These are phyloP conservation scores for Postia placenta DNA, from an alignment of 768 basidiomycete genomes.

Conservation along the genomic window DNA sequence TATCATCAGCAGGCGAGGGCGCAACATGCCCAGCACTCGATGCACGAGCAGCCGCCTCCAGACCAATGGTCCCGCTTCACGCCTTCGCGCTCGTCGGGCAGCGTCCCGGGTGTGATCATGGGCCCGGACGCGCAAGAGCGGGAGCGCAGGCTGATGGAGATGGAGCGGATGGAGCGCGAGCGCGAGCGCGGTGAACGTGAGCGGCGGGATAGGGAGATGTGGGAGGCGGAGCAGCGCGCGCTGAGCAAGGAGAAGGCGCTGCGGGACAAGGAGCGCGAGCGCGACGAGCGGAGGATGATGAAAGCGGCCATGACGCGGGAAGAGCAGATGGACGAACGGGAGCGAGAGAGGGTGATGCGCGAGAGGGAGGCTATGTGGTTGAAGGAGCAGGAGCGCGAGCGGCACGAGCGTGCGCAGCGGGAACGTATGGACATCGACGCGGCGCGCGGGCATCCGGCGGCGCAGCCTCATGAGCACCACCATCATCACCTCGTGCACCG, in stretches of 20 bases:
- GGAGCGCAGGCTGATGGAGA: slow-evolving; percentile 11
- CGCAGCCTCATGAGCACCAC: slow-evolving; percentile 17
- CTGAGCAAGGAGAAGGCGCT: background rate
- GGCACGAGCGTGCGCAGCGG: slow-evolving; percentile 10
- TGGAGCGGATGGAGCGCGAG: slow-evolving; percentile 15
- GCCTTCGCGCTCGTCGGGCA: slow-evolving; percentile 3
- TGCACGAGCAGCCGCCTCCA: slow-evolving; percentile 1
- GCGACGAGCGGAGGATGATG: slow-evolving; percentile 1
- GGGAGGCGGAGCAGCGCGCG: slow-evolving; percentile 1
- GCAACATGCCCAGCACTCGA: slow-evolving; percentile 2
- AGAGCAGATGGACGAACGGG: slow-evolving; percentile 19
- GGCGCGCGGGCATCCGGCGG: background rate
- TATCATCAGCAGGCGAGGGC: slow-evolving; percentile 3
- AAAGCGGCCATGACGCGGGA: slow-evolving; percentile 17
- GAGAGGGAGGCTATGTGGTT: slow-evolving; percentile 1
- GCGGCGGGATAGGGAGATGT: slow-evolving; percentile 12
- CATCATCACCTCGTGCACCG: slow-evolving; percentile 18
- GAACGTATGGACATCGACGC: background rate
- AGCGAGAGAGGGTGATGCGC: slow-evolving; percentile 24
- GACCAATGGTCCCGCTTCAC: slow-evolving; percentile 12
- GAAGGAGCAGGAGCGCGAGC: slow-evolving; percentile 6
- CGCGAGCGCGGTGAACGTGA: slow-evolving; percentile 1
- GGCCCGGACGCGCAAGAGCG: slow-evolving; percentile 13
- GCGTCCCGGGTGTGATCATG: slow-evolving; percentile 4
- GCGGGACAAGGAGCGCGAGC: slow-evolving; percentile 9